phyloP scores from a whole-genome alignment of 495 filamentous ascomycete species.

The Pyronema omphalodes region DNA sequence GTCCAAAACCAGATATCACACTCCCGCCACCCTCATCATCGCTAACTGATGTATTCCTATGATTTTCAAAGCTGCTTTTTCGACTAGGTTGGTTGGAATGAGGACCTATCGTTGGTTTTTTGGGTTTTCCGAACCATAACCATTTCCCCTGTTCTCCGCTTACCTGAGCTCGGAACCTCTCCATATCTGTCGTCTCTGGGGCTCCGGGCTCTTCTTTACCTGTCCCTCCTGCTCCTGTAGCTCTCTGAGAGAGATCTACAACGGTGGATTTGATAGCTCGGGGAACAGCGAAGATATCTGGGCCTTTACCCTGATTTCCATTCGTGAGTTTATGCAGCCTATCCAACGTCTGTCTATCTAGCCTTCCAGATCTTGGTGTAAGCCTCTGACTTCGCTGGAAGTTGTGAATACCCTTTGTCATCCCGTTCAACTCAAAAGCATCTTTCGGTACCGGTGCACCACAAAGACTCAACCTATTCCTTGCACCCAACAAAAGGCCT shows the following conservation, averaged over 20 bases:
- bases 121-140: conserved; percentile 82
- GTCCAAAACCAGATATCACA: no score
- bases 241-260: conserved; percentile 85
- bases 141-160: conserved; percentile 72
- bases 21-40: background rate
- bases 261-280: conserved; percentile 90
- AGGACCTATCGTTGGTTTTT: conserved; percentile 27
- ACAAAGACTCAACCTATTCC: conserved; percentile 60
- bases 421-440: conserved; percentile 64
- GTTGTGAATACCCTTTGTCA: conserved; percentile 62
- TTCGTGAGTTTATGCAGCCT: conserved; percentile 63
- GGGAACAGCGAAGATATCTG: conserved; percentile 51
- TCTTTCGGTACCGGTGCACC: conserved; percentile 80
- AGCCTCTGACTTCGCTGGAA: conserved; percentile 86
- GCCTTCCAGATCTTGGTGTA: conserved; percentile 39
- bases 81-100: background rate
- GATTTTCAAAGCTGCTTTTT: conserved; percentile 2
- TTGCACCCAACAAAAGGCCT: conserved; percentile 72
- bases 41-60: background rate
- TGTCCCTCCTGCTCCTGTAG: conserved; percentile 48
- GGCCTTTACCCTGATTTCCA: conserved; percentile 49
- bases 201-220: conserved; percentile 82
- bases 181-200: conserved; percentile 77
- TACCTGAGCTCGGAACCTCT: conserved; percentile 56
- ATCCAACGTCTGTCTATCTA: conserved; percentile 70